These are phyloP conservation scores for Alternaria incomplexa DNA, from an alignment of 2,329 filamentous ascomycete genomes.

Conservation along the genomic window DNA sequence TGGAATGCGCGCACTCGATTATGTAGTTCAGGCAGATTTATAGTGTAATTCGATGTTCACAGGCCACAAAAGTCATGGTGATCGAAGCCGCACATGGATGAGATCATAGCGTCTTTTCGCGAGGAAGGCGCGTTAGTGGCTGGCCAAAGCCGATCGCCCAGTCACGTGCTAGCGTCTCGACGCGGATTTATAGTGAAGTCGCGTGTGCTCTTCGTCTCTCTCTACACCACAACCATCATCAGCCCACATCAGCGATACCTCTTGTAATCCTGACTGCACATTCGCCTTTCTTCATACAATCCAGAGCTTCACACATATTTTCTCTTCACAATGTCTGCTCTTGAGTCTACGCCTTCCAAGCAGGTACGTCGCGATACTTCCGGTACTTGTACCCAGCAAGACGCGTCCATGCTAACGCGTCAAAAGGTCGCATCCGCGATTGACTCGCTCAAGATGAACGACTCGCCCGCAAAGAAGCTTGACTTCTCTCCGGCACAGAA, in stretches of 20 bases:
- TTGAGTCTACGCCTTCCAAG: conserved; percentile 74
- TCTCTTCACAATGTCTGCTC: conserved; percentile 69
- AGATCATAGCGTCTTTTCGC: conserved; percentile 39
- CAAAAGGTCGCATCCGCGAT: conserved; percentile 82
- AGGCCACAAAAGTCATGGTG: conserved; percentile 1
- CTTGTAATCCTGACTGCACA: conserved; percentile 24
- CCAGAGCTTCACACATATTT: conserved; percentile 15
- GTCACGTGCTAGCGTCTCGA: conserved; percentile 30
- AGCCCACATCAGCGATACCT: conserved; percentile 19
- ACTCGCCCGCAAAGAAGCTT: conserved; percentile 90
- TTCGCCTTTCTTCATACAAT: conserved; percentile 16
- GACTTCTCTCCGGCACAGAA: conserved; percentile 76
- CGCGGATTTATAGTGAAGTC: conserved; percentile 32
- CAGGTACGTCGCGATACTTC: conserved; percentile 60
- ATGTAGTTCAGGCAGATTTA: not conserved
- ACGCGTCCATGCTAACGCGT: conserved; percentile 48
- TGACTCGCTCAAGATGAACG: conserved; percentile 84
- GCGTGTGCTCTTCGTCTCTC: conserved; percentile 20
- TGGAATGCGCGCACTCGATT: conserved; percentile 9
- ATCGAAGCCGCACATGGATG: conserved; percentile 17
- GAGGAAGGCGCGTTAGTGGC: conserved; percentile 23
- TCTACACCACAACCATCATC: conserved; percentile 33
- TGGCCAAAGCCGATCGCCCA: conserved; percentile 13
- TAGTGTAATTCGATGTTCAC: not conserved
- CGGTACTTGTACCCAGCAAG: conserved; percentile 28